These are phyloP conservation scores for Arbutus unedo DNA, from an alignment of 148 eudicot species.

Conservation along the genomic window DNA sequence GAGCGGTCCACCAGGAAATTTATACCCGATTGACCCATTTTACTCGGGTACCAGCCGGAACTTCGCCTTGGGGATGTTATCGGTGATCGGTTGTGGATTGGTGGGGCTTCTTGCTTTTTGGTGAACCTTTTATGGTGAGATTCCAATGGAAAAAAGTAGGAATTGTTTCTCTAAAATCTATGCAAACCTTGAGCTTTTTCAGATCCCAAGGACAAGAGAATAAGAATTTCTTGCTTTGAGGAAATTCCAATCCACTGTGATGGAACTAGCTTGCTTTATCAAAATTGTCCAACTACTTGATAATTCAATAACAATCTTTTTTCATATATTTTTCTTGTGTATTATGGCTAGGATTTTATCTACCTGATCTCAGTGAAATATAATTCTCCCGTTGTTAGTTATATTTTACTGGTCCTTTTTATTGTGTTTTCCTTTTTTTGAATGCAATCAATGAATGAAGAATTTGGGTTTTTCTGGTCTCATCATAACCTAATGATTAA, in stretches of 20 bases:
- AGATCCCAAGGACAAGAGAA: not conserved
- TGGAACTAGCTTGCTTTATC: constrained; percentile 7
- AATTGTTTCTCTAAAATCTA: constrained; percentile 3
- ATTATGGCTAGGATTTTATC: not conserved
- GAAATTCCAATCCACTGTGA: not conserved
- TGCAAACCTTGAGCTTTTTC: not conserved
- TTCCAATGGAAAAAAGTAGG: not conserved
- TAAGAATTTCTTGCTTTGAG: not conserved
- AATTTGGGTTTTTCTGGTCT: too few relatives aligned
- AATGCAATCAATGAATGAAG: too few relatives aligned
- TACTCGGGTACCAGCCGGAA: constrained; percentile 12
- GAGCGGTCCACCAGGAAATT: constrained; percentile 45
- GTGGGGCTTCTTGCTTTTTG: constrained; percentile 21
- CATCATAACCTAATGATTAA: too few relatives aligned
- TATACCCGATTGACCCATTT: constrained; percentile 36
- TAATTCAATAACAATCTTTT: not conserved
- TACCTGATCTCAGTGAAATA: not conserved
- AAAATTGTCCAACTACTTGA: not conserved
- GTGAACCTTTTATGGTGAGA: not conserved
- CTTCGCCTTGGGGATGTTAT: not conserved
- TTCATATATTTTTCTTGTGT: not conserved
- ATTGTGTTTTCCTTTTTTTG: not conserved
- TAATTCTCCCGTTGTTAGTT: too few relatives aligned
- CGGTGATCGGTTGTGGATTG: constrained; percentile 14
- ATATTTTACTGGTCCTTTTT: not conserved